phyloP scores from a whole-genome alignment of 1,284 basidiomycete species.

The Sanghuangporus baumii region DNA sequence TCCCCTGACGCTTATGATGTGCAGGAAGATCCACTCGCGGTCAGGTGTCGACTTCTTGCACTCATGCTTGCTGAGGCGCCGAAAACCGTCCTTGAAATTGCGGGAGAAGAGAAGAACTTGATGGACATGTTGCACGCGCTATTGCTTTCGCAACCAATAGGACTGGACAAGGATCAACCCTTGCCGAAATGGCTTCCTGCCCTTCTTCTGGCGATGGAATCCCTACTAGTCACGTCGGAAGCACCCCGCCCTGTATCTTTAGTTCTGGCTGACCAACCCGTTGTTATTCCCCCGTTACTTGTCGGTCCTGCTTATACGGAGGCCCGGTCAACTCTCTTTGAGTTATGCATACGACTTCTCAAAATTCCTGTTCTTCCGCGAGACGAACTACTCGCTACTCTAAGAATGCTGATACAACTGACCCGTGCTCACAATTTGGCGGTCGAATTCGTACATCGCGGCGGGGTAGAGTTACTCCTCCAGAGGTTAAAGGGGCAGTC shows the following conservation, averaged over 20 bases:
- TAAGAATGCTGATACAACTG: conserved; percentile 78
- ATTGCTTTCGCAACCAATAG: conserved; percentile 50
- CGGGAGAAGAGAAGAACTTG: conserved; percentile 42
- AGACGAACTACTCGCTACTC: conserved; percentile 75
- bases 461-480: conserved; percentile 64
- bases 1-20: conserved; percentile 59
- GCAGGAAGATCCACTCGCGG: conserved; percentile 69
- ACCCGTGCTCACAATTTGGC: conserved; percentile 65
- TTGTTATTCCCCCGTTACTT: conserved; percentile 43
- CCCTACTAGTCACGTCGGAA: conserved; percentile 71
- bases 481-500: conserved; percentile 55
- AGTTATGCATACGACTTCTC: conserved; percentile 67
- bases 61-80: conserved; percentile 75
- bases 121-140: conserved; percentile 64
- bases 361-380: conserved; percentile 54
- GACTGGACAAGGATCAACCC: conserved; percentile 45
- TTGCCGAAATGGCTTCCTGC: conserved; percentile 82
- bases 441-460: conserved; percentile 54
- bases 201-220: conserved; percentile 77
- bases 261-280: conserved; percentile 64
- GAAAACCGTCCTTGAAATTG: conserved; percentile 41
- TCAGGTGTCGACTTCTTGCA: conserved; percentile 82
- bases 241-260: conserved; percentile 58
- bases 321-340: conserved; percentile 64
- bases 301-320: conserved; percentile 57